Evolutionary conservation across 2,329 filamentous ascomycete genomes (phyloP).

Genomic region (Talaromyces sp.): DNA sequence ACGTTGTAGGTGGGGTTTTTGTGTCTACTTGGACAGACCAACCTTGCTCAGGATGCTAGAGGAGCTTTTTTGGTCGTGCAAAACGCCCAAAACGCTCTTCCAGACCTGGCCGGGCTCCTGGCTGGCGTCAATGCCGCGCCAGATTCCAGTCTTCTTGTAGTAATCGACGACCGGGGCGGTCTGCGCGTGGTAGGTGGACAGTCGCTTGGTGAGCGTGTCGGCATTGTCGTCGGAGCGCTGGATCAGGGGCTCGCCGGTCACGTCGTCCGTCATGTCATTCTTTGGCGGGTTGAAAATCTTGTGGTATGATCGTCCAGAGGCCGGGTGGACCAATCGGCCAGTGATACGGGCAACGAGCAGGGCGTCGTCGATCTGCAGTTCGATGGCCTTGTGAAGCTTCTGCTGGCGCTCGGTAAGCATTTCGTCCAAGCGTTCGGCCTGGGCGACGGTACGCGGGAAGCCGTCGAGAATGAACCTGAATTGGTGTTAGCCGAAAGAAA

Average conservation of each 20-base stretch:
- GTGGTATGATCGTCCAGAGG: slow-evolving; percentile 95
- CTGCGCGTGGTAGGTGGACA: slow-evolving; percentile 90
- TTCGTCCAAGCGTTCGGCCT: slow-evolving; percentile 88
- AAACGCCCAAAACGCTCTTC: slow-evolving; percentile 84
- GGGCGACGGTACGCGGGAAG: slow-evolving; percentile 93
- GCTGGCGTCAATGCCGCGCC: slow-evolving; percentile 90
- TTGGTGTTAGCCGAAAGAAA: neutral
- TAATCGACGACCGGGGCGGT: slow-evolving; percentile 89
- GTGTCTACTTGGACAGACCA: slow-evolving; percentile 48
- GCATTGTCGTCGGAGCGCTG: slow-evolving; percentile 97
- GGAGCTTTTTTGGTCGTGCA: slow-evolving; percentile 40
- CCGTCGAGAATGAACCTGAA: slow-evolving; percentile 90
- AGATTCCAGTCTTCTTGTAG: slow-evolving; percentile 97
- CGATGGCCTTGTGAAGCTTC: slow-evolving; percentile 88
- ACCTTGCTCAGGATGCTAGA: slow-evolving; percentile 49
- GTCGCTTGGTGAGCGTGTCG: slow-evolving; percentile 89
- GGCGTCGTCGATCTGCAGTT: slow-evolving; percentile 93
- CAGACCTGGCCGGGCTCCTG: slow-evolving; percentile 94
- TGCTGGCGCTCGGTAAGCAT: slow-evolving; percentile 79
- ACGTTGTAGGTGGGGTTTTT: neutral
- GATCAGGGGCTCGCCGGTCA: slow-evolving; percentile 93
- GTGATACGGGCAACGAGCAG: slow-evolving; percentile 95
- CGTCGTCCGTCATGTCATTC: slow-evolving; percentile 86
- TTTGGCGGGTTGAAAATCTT: slow-evolving; percentile 98
- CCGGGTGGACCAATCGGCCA: slow-evolving; percentile 90